Evolutionary conservation across 257 asterid genomes (phyloP), one percentile per base, ranked within the genome.

Genomic region (Ilex aquifolium): DNA sequence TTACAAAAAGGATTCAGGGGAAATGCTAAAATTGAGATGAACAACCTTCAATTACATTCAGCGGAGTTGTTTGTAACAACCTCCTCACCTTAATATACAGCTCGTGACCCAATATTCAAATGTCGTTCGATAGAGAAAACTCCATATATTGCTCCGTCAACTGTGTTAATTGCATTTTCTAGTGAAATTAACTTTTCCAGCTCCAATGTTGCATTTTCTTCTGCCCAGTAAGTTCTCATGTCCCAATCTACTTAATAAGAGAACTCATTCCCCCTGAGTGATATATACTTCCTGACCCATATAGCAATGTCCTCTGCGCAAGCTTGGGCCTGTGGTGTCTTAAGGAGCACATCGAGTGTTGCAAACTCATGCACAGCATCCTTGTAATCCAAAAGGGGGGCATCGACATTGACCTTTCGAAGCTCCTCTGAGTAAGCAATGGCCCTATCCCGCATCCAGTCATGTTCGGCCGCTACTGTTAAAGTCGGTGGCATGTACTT

Each of bases 381-480:
- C 77, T 83, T 90, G 72, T 87, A 87, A 56, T 90, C 95, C 12
- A 90, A 91, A 65, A 87, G 65, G 0, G 97, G 95, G 7, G 97
- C 85, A 30, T 87, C 95, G 17, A 90, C 83, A 31, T 85, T 87
- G n/a, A 77, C 87, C 79, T 84, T 87, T 6, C 97, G 80, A 56
- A 90, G 95, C 69, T 90, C 88, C 75, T 85, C 84, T 3, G 94
- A 85, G 74, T 90, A 87, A 5, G 88, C 80, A 72, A 90, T 80
- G 57, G 97, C 95, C 5, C 95, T 71, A 66, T 87, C 95, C 10
- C 95, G 75, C 95, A 87, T 90, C 95, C 88, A 87, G 49, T 90
- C 97, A 57, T 87, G 91, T 59, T 90, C 95, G 0, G 95, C 97
- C 5, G 77, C 83, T 27, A 90, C 74, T 14, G 95, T 87, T 7